Evolutionary conservation across 257 asterid species (phyloP), one percentile per base, ranked within the genome.

Genomic region (Salvia splendens): DNA sequence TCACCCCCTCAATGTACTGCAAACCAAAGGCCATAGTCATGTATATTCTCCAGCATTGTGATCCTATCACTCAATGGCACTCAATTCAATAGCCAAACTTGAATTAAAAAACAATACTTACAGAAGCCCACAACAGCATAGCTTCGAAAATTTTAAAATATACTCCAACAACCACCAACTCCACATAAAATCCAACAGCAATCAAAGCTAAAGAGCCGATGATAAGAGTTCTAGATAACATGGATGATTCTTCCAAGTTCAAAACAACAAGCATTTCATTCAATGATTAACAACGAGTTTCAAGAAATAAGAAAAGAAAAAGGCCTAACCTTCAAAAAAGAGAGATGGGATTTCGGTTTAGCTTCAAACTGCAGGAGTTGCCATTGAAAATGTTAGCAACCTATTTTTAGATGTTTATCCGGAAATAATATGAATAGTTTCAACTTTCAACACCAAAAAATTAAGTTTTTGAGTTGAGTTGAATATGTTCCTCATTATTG

Each of bases 121-220:
- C 14, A 69, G 50, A 45, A 46, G 8, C 8, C 52, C 51, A 69
- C 40, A 35, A 4, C n/a, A 36, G 58, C 40, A 32, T 32, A 56
- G 58, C 73, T 42, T 43, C 47, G 5, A 20, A 8, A 9, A 14
- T 42, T 24, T 35, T 35, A 8, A 38, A 9, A 43, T n/a, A n/a
- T n/a, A n/a, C n/a, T n/a, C n/a, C n/a, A n/a, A n/a, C n/a, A 1
- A 11, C 59, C 41, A 14, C 60, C 35, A 24, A 15, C n/a, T 50
- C 57, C 64, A 52, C 30, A 52, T 17, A 9, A 43, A 24, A 24
- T 20, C 32, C 45, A 2, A 71, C 50, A 42, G 58, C 41, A 55
- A n/a, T 56, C 49, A 36, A 32, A 67, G 41, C 45, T 9, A 46
- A 2, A 7, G 3, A 63, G 5, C 12, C 38, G n/a, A 46, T 4